Base-by-base conservation (phyloP, 805 yeast genomes). In the Priceomyces castillae region DNA sequence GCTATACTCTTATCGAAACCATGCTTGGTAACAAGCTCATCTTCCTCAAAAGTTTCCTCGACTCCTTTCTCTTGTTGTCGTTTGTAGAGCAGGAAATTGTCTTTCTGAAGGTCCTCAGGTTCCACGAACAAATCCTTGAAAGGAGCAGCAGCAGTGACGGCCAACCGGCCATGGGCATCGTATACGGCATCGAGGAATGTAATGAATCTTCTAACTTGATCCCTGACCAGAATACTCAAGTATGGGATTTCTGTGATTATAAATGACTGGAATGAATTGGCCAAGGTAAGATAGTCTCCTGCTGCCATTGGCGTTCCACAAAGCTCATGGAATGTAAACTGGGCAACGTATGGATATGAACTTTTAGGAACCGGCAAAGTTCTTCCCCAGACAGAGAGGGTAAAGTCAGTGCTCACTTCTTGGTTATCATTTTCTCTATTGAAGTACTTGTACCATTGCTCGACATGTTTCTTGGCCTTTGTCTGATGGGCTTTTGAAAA, bases 101-200 rank as follows among this genome's bases (percentile, higher is more conserved):
- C 78, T 40, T 71, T 69, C 39, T 71, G 76, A 7, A 78, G 61
- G 52, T 73, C 77, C 51, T 84, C 87, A 1, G 90, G 86, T 53
- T 90, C 96, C 14, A 87, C 95, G 63, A 94, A 90, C 39, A 94
- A 76, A 46, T 85, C 84, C 36, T 81, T 80, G 59, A 90, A 92
- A 17, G 89, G 84, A 7, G 90, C 90, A 1, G 86, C 96, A 0
- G 90, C 84, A 0, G 97, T 89, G 26, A 90, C 92, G 1, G 96
- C 96, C 12, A 94, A 67, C 56, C 90, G 77, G 7, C 95, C 86
- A 53, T 88, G 90, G 42, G 84, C 84, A 62, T 94, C 98, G 61
- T 94, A 94, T 3, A 90, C 95, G 0, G 99, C 97, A 62, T 94
- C 99, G 42, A 94, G 65, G 54, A 94, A 94, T 0, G 96, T 94